Percentiles rank a stretch among this genome's conserved stretches.
These are phyloP conservation scores for Melaleuca alternifolia DNA, from an alignment of 345 rosid species.

Conservation along the genomic window DNA sequence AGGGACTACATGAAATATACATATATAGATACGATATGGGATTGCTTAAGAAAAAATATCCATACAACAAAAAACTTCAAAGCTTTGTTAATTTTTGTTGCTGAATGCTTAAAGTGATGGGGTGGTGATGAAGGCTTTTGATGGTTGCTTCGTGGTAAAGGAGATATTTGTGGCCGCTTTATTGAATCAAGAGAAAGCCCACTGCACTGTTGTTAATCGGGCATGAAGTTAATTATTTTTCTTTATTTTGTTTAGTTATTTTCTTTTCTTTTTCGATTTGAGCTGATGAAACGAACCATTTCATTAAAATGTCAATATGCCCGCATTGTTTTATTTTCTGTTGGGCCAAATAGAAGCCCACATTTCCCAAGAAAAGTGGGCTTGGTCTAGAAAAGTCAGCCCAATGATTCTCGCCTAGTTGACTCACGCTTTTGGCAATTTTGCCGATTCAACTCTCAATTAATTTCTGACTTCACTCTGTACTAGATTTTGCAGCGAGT, in stretches of 20 bases:
- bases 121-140: neutral
- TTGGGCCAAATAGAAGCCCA: neutral
- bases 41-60: neutral
- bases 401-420: neutral
- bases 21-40: neutral
- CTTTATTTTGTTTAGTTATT: neutral
- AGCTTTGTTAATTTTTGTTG: neutral
- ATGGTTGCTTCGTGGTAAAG: neutral
- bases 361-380: neutral
- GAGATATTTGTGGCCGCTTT: neutral
- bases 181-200: neutral
- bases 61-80: neutral
- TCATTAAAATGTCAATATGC: neutral
- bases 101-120: neutral
- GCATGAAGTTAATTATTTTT: neutral
- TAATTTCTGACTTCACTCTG: neutral
- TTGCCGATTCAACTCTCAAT: neutral
- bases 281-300: neutral
- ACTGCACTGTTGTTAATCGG: neutral
- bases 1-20: neutral
- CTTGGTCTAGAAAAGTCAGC: neutral
- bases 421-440: neutral
- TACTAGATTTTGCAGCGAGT: neutral
- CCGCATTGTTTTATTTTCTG: neutral
- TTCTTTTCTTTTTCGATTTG: neutral